Evolutionary conservation across 768 basidiomycete genomes (phyloP), one percentile per base, ranked within the genome.

Genomic region (Naganishia antarctica): DNA sequence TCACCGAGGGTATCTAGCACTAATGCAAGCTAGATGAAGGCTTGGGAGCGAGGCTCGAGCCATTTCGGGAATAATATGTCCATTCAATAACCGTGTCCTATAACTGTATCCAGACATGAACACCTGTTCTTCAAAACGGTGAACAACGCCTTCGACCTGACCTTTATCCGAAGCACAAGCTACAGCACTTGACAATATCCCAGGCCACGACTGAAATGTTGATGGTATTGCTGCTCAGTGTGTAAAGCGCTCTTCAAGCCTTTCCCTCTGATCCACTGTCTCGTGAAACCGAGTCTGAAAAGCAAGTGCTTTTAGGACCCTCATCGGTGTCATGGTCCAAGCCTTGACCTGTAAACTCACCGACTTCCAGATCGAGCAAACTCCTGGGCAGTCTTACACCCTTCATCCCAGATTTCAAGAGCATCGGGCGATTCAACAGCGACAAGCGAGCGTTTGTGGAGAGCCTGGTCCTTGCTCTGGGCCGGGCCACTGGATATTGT

Each of bases 381-480:
- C 15, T 31, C 44, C 6, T 26, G 13, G 3, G 53, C 64, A 12
- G 60, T 29, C 16, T 49, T 57, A 32, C 64, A 65, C 1, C 64
- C 64, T 40, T 46, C 37, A 7, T 59, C 64, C 64, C 64, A 65
- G 5, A 49, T 45, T 15, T 34, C 16, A n/a, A 48, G 15, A 26
- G 49, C 53, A n/a, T 48, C n/a, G 3, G 29, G 37, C 18, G 44
- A 34, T 6, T 48, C 21, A 3, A 23, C 13, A 29, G 34, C 61
- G 48, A 51, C 16, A 18, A 63, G n/a, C 4, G 47, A 41, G 0
- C 61, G 61, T 28, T 51, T 63, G 37, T 12, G 48, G 15, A 26
- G 29, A 25, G 44, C 18, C 28, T 61, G 21, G 26, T 18, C 45
- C 47, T 61, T 44, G 26, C n/a, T n/a, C n/a, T n/a, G n/a, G n/a